Evolutionary conservation across 2,329 filamentous ascomycete genomes (phyloP).

Genomic region (Colletotrichum camelliae): DNA sequence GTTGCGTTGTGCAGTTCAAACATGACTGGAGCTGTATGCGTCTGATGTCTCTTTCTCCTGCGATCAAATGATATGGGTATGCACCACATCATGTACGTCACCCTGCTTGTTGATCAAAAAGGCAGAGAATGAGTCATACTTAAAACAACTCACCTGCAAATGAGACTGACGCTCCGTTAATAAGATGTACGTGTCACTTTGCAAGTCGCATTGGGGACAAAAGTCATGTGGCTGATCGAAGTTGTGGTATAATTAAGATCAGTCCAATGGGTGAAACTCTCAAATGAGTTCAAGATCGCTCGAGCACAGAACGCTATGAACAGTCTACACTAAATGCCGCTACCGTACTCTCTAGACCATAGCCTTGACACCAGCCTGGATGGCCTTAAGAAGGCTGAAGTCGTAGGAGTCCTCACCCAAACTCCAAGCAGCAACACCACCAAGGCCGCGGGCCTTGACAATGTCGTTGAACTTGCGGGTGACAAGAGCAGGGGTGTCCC

Average conservation of each 20-base stretch:
- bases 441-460: conserved; percentile 44
- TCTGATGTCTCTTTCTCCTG: neutral
- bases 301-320: neutral
- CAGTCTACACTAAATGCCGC: neutral
- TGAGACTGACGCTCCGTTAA: neutral
- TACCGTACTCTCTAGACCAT: neutral
- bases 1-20: neutral
- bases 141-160: neutral
- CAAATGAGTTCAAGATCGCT: neutral
- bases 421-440: conserved; percentile 60
- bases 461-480: conserved; percentile 51
- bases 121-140: neutral
- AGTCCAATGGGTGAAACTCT: neutral
- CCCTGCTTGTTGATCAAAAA: neutral
- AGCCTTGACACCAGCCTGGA: conserved; percentile 37
- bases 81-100: neutral
- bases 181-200: neutral
- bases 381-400: conserved; percentile 47
- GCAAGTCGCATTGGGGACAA: neutral
- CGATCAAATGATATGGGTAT: neutral
- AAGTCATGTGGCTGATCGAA: neutral
- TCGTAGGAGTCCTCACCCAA: conserved; percentile 53
- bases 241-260: neutral
- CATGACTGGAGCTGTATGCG: neutral
- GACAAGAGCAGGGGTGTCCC: conserved; percentile 57